Base-by-base conservation (phyloP, 352 stramenopile species). In the Globisporangium parvum region DNA sequence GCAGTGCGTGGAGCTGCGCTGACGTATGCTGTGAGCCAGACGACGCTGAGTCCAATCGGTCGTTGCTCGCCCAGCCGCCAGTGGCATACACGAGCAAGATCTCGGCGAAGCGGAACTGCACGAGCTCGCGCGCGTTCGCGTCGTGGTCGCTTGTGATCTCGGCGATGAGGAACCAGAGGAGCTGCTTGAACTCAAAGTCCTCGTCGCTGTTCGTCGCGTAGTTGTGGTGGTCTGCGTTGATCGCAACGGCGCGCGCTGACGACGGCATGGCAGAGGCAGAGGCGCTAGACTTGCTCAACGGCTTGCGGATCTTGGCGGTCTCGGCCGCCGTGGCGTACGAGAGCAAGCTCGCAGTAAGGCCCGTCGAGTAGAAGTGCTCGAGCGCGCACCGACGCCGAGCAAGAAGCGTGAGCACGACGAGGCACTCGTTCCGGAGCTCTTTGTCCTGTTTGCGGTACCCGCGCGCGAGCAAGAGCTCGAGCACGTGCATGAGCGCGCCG, bases 151-250 rank as follows among this genome's bases (percentile, higher is more conserved):
- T 66, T 21, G 64, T 55, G 41, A 88, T 70, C n/a, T 79, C 69
- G 1, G 78, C 71, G 14, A 93, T 53, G 12, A 91, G 21, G 44
- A 77, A 70, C 82, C 80, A 93, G 12, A 91, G 52, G 59, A 80
- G 70, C 56, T 88, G 80, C 66, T 93, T 93, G 64, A 93, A 88
- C 62, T 93, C 82, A 37, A 93, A 78, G 57, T 93, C 80, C 47
- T 87, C 78, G 47, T 85, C 75, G 45, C 72, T 71, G 46, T 70
- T 82, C n/a, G 73, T 89, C 14, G 77, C 74, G 55, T 87, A 92
- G 53, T 83, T 59, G 45, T 82, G 69, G 8, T 59, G 68, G 44
- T 76, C 85, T 5, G 79, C 76, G 2, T 71, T 80, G 35, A 90
- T 73, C 21, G 71, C 71, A 4, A 65, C 66, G 2, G 56, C 44